Evolutionary conservation across 768 basidiomycete species (phyloP).

Genomic region (Roridomyces roridus): DNA sequence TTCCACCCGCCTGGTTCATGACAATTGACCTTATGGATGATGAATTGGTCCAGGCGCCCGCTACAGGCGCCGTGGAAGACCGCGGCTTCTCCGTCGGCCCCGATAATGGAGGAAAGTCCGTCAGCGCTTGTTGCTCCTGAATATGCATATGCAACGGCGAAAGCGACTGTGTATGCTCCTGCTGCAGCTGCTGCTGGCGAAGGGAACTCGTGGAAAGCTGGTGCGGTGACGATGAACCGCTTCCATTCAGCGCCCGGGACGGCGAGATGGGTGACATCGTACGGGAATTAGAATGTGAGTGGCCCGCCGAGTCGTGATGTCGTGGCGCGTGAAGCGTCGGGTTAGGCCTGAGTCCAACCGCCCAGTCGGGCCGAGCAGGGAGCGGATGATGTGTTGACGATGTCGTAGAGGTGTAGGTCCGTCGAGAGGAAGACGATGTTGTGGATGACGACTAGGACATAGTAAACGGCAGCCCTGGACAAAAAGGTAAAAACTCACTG

Average conservation of each 20-base stretch:
- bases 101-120: constrained; percentile 74
- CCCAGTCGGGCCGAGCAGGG: constrained; percentile 88
- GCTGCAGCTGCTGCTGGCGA: constrained; percentile 28
- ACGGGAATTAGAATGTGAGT: constrained; percentile 40
- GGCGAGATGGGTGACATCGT: constrained; percentile 49
- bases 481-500: constrained; percentile 56
- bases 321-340: constrained; percentile 66
- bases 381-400: constrained; percentile 80
- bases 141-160: not conserved
- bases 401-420: constrained; percentile 75
- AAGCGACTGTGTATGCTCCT: not conserved
- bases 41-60: constrained; percentile 76
- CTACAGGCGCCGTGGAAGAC: constrained; percentile 53
- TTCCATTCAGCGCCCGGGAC: constrained; percentile 42
- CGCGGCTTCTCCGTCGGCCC: constrained; percentile 54
- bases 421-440: constrained; percentile 80
- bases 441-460: constrained; percentile 67
- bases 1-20: constrained; percentile 38
- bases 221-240: constrained; percentile 15
- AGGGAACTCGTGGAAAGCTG: not conserved
- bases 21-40: constrained; percentile 59
- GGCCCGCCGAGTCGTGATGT: constrained; percentile 40
- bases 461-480: not conserved
- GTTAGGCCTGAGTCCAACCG: constrained; percentile 81
- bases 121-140: constrained; percentile 41